Evolutionary conservation across 352 stramenopile species (phyloP), one percentile per base, ranked within the genome.

Genomic region (Globisporangium okanoganense): DNA sequence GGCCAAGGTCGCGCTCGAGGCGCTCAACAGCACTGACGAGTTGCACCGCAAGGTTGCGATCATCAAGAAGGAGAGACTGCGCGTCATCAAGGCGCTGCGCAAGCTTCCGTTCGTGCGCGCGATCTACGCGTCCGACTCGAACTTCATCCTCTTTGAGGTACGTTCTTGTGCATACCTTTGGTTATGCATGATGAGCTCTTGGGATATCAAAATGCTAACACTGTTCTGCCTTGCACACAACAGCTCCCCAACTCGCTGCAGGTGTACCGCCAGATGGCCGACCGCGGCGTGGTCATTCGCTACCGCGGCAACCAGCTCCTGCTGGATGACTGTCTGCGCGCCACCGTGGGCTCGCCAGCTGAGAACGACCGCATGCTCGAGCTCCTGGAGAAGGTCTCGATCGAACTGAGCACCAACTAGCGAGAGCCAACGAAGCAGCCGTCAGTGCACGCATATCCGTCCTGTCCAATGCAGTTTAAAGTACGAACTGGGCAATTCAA

Each of bases 91-190:
- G 53, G 70, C 89, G 58, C 78, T 99, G 58, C 75, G 89, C 53
- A 83, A 78, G 40, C 72, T 98, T n/a, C 78, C 91, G 40, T 98
- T 98, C 72, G 95, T 99, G 22, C 75, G 83, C 20, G 79, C 88
- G 43, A 94, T 99, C 41, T 98, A 97, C 71, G 84, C 82, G 8
- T 97, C 90, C 27, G 97, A 99, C 89, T 84, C 96, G 13, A 99
- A 99, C 78, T 99, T 99, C 72, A 86, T 99, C 53, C 81, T 99
- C 20, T 98, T 99, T 56, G 76, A 98, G 70, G 78, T 99, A 58
- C 35, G 67, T 20, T 24, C 0, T 52, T 33, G 6, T 33, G 29
- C 29, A 33, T 33, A 6, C 27, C 9, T 24, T 45, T 13, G 5
- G 43, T 24, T 29, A 31, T 33, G 5, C 7, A 33, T 22, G 2